Conservation (phyloP, 495 filamentous ascomycete genomes). For the Penicillium canariense region DNA sequence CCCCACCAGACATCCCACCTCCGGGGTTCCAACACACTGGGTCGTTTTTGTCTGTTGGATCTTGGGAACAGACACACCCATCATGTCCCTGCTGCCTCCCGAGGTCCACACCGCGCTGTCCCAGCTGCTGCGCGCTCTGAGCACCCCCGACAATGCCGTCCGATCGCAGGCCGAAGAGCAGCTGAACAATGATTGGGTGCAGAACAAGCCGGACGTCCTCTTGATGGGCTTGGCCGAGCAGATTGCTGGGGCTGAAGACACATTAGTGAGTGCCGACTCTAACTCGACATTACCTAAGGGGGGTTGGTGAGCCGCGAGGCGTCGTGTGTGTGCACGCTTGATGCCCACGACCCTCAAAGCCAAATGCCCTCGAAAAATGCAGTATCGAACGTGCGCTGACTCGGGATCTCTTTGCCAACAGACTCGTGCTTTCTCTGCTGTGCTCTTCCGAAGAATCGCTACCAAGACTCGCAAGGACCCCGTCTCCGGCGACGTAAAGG, state of each 20-base stretch:
- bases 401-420: conserved; percentile 28
- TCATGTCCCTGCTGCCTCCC: conserved; percentile 81
- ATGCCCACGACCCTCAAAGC: background rate
- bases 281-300: background rate
- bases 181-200: conserved; percentile 85
- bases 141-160: conserved; percentile 83
- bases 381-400: background rate
- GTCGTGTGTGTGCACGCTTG: background rate
- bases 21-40: conserved; percentile 25
- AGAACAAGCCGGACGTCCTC: conserved; percentile 73
- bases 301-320: background rate
- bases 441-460: conserved; percentile 91
- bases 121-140: conserved; percentile 80
- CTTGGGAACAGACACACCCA: conserved; percentile 36
- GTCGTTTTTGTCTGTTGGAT: conserved; percentile 28
- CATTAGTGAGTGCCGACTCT: conserved; percentile 57
- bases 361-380: conserved; percentile 2
- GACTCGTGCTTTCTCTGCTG: conserved; percentile 85
- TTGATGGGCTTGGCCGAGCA: conserved; percentile 94
- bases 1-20: conserved; percentile 27
- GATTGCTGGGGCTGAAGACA: conserved; percentile 67
- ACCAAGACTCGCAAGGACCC: conserved; percentile 79
- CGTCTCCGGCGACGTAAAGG: conserved; percentile 65
- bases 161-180: conserved; percentile 85
- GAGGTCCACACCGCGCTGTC: conserved; percentile 79